A percentile compares a stretch with the other conserved stretches of the same genome.
Conservation (phyloP, 495 filamentous ascomycete genomes). For the Friedmanniomyces endolithicus region DNA sequence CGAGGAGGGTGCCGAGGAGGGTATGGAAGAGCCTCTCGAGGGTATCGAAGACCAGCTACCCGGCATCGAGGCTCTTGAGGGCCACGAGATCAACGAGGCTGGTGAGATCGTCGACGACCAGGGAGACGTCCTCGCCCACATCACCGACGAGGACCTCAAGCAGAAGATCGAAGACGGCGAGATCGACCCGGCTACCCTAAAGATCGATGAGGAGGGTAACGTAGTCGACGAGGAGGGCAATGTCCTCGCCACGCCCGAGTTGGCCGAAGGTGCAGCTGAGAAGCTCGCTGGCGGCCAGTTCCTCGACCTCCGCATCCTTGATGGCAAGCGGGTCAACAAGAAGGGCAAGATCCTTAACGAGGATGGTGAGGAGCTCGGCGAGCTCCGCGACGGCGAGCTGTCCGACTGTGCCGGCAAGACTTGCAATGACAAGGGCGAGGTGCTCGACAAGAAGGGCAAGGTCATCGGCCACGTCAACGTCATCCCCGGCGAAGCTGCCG, state of each 20-base stretch:
- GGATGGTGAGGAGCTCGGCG: constrained; percentile 40
- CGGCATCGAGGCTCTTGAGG: constrained; percentile 46
- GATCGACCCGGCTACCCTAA: constrained; percentile 36
- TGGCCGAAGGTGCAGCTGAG: constrained; percentile 31
- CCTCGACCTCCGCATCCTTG: constrained; percentile 37
- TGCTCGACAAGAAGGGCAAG: constrained; percentile 39
- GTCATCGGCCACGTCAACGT: constrained; percentile 40
- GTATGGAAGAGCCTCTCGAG: constrained; percentile 18
- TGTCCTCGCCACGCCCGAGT: constrained; percentile 43
- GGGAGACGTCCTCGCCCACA: constrained; percentile 31
- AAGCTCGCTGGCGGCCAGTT: constrained; percentile 29
- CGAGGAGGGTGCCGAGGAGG: constrained; percentile 21
- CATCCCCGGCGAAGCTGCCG: constrained; percentile 40
- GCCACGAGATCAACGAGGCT: constrained; percentile 45
- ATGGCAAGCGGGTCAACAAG: constrained; percentile 43
- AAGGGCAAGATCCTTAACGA: constrained; percentile 44
- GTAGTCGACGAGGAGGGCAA: constrained; percentile 49
- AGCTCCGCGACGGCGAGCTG: constrained; percentile 39
- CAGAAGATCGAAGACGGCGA: constrained; percentile 21
- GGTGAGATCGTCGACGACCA: constrained; percentile 38
- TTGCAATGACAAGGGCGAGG: constrained; percentile 39
- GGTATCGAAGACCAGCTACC: constrained; percentile 37
- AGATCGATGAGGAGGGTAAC: constrained; percentile 47
- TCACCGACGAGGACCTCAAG: constrained; percentile 30
- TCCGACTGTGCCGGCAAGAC: constrained; percentile 38